These are phyloP conservation scores for Russula vinacea DNA, from an alignment of 768 basidiomycete species.

Conservation along the genomic window DNA sequence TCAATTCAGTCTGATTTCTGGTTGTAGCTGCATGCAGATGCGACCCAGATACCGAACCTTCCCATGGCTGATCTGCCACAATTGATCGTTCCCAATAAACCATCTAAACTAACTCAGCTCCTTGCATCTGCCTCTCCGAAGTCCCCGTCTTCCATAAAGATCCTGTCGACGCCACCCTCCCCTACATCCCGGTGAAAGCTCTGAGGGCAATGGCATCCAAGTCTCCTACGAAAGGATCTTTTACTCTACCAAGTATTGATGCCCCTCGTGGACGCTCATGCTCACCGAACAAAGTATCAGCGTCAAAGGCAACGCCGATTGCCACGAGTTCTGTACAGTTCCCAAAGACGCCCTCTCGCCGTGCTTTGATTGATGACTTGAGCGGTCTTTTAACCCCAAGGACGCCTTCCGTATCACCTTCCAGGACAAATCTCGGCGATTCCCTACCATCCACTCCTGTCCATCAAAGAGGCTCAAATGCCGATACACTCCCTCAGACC, in stretches of 20 bases:
- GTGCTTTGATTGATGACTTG: constrained; percentile 37
- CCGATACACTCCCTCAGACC: constrained; percentile 59
- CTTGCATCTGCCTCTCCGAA: constrained; percentile 76
- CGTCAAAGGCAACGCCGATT: constrained; percentile 38
- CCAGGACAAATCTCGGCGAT: constrained; percentile 34
- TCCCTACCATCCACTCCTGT: constrained; percentile 61
- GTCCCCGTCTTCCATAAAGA: constrained; percentile 35
- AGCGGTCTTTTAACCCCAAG: constrained; percentile 40
- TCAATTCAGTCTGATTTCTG: constrained; percentile 18
- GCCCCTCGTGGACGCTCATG: constrained; percentile 52
- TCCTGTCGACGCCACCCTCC: constrained; percentile 37
- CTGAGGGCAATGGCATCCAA: constrained; percentile 38
- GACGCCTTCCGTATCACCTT: constrained; percentile 35
- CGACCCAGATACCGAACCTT: constrained; percentile 48
- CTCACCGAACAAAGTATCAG: constrained; percentile 29
- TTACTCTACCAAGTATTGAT: constrained; percentile 39
- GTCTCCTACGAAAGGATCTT: constrained; percentile 33
- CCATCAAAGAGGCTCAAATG: constrained; percentile 55
- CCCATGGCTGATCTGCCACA: constrained; percentile 66
- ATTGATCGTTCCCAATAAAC: constrained; percentile 50
- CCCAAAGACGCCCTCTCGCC: constrained; percentile 61
- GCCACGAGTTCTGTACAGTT: constrained; percentile 50
- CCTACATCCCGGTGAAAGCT: constrained; percentile 37
- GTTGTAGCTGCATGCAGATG: constrained; percentile 50
- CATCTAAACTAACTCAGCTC: constrained; percentile 65